phyloP scores from a whole-genome alignment of 257 asterid species.

The Avicennia marina region DNA sequence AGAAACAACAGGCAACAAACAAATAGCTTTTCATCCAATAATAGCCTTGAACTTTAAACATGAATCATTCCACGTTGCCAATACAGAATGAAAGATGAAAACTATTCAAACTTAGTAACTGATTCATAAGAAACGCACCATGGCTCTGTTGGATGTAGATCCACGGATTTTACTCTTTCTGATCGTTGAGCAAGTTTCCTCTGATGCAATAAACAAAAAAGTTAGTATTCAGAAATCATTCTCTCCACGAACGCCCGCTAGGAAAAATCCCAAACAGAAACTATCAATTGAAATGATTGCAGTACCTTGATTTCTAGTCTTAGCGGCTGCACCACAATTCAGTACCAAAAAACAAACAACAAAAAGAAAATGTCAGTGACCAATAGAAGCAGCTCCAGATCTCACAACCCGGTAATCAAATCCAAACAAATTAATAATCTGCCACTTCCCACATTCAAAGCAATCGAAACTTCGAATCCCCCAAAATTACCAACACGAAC shows the following conservation, averaged over 20 bases:
- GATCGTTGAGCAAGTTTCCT: constrained; percentile 70
- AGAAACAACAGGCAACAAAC: constrained; percentile 5
- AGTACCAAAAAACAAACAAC: constrained; percentile 8
- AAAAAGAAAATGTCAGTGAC: constrained; percentile 18
- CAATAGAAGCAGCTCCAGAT: constrained; percentile 26
- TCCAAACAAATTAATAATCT: constrained; percentile 20
- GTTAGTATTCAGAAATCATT: constrained; percentile 19
- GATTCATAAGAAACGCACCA: constrained; percentile 31
- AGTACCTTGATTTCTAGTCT: constrained; percentile 58
- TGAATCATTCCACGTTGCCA: constrained; percentile 2
- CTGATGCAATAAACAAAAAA: constrained; percentile 32
- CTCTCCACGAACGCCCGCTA: not conserved
- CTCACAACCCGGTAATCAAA: constrained; percentile 23
- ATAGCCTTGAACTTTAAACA: too few species aligned
- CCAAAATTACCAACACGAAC: constrained; percentile 12
- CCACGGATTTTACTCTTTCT: constrained; percentile 70
- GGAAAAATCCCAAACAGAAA: constrained; percentile 2
- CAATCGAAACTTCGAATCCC: constrained; percentile 21
- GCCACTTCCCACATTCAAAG: constrained; percentile 17
- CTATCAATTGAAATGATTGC: constrained; percentile 4
- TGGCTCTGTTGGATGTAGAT: constrained; percentile 81
- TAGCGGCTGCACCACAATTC: constrained; percentile 46
- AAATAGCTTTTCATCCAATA: not conserved
- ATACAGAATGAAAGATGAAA: constrained; percentile 4
- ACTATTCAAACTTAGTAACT: not conserved